Base-by-base conservation (phyloP, 805 yeast genomes). In the Schizosaccharomyces japonicus region DNA sequence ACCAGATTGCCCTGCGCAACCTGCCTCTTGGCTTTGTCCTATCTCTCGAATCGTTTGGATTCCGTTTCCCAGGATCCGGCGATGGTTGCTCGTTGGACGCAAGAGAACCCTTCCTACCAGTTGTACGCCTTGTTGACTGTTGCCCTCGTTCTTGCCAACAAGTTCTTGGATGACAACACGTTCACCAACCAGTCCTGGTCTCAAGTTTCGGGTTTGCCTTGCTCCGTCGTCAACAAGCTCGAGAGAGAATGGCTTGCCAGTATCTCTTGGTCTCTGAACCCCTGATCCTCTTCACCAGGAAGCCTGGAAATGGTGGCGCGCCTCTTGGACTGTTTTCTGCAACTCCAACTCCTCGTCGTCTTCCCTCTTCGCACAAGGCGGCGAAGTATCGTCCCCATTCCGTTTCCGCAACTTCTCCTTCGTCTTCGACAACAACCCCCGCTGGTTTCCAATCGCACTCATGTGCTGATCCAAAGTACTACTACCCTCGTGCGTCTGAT, bases 151-250 rank as follows among this genome's bases (percentile, higher is more conserved):
- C 66, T 87, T 51, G 93, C 95, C 44, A 87, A 87, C 66, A 87
- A 87, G 64, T 82, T 83, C 61, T 83, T 85, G 59, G 96, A 87
- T 63, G 98, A 87, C 65, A 84, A 87, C 64, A 87, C 95, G 27
- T 87, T 87, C 59, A 83, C 94, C 51, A 87, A 87, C 64, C 77
- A 76, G 57, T 82, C 95, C 5, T 87, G 98, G 98, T 73, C 83
- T 39, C 84, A 83, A 52, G 96, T 95, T n/a, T 80, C 95, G 4
- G 92, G 92, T 17, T 69, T 87, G 52, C 62, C 72, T 5, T 67
- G 81, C 45, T 57, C 57, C 2, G 62, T 69, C 31, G 68, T 87
- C 52, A 83, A 85, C 56, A 56, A 59, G 15, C 64, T 73, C 51
- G 98, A 87, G 65, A 71, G 71, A 48, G 66, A 64, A 42, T 87